Base-by-base conservation (phyloP, 73 alveolate genomes). In the Durusdinium trenchii region DNA sequence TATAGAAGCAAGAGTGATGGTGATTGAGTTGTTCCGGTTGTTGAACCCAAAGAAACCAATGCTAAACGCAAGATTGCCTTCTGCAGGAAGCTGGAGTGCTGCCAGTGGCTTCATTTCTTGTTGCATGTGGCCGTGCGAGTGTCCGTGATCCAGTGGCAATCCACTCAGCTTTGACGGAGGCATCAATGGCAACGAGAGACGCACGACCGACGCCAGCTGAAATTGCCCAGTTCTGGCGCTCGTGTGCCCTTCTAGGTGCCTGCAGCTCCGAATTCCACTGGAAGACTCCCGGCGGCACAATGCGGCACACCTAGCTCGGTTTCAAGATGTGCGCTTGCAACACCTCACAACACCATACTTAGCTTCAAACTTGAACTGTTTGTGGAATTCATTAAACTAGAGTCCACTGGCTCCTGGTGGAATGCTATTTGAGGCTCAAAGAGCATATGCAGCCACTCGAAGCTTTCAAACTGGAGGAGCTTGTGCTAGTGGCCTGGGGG, bases 151-250 rank as follows among this genome's bases (percentile, higher is more conserved):
- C 98, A 3, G 98, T 48, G 76, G 98, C 38, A 23, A 69, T 91
- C 76, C 90, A 91, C 38, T 54, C 76, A 3, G 98, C 98, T 14
- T n/a, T 71, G 79, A 26, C 18, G 90, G 90, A 91, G 98, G 98
- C 76, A 5, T 64, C 42, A 1, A 26, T 38, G 4, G 83, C 46
- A 16, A 9, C n/a, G 35, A 3, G 30, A 28, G 47, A 3, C 4
- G 57, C 20, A 30, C 62, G 30, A 3, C 28, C 46, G 30, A 2
- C 32, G 26, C n/a, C 45, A 46, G 26, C 42, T 61, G 62, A 36
- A 14, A 10, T 91, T 54, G 90, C 98, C 36, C 78, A 84, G 26
- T 78, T 91, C 47, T 91, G 98, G 98, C 98, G 98, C 52, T 69
- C 61, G 38, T 1, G 40, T 30, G 84, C 90, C 14, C 52, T 91